These are phyloP conservation scores for Besnoitia besnoiti DNA, from an alignment of 169 alveolate genomes.

Conservation along the genomic window DNA sequence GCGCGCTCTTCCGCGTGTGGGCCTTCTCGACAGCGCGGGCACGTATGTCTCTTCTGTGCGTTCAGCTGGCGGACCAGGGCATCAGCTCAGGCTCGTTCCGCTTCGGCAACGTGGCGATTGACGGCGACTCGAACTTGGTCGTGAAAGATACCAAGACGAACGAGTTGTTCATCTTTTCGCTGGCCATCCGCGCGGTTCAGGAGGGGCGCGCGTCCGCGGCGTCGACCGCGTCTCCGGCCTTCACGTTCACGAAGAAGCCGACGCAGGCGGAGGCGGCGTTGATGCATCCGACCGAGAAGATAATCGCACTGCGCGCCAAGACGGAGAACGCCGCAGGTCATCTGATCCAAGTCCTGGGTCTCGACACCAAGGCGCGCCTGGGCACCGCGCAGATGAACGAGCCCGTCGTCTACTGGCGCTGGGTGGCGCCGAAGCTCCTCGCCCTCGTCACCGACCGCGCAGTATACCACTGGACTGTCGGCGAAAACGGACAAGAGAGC, in stretches of 20 bases:
- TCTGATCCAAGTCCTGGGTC: slow-evolving; percentile 89
- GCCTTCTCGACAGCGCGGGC: neutral
- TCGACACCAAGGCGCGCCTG: slow-evolving; percentile 90
- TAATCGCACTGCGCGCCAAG: slow-evolving; percentile 92
- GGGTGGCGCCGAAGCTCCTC: slow-evolving; percentile 88
- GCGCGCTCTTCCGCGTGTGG: neutral
- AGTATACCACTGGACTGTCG: slow-evolving; percentile 90
- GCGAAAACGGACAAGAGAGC: slow-evolving; percentile 36
- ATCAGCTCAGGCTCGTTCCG: slow-evolving; percentile 74
- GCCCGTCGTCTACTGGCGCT: slow-evolving; percentile 92
- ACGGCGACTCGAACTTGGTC: slow-evolving; percentile 73
- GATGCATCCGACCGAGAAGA: slow-evolving; percentile 93
- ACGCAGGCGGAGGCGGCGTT: slow-evolving; percentile 96
- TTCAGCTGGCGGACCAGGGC: slow-evolving; percentile 70
- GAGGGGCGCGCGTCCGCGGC: neutral
- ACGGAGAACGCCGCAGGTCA: slow-evolving; percentile 73
- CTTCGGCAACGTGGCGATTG: slow-evolving; percentile 76
- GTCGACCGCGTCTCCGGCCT: slow-evolving; percentile 28
- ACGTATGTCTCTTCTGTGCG: neutral
- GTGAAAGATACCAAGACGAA: slow-evolving; percentile 75
- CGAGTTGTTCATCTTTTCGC: slow-evolving; percentile 75
- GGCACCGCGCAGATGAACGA: slow-evolving; percentile 91
- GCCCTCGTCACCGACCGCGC: slow-evolving; percentile 91
- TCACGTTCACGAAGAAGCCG: slow-evolving; percentile 88
- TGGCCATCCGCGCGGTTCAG: slow-evolving; percentile 75